A percentile compares a stretch with the other conserved stretches of the same genome.
Conservation (phyloP, 176 grass and related monocot genomes). For the Oryza coarctata region DNA sequence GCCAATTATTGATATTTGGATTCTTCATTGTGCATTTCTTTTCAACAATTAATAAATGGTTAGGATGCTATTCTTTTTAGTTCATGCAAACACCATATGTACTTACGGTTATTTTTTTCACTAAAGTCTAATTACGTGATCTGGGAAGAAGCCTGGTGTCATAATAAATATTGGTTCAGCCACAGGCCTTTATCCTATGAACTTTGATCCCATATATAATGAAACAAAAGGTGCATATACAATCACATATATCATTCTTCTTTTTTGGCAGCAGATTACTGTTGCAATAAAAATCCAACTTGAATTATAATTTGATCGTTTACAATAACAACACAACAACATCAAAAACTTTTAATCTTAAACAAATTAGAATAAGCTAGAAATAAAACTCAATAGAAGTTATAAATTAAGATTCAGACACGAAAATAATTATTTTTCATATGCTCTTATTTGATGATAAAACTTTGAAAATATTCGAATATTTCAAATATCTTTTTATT, state of each 20-base stretch:
- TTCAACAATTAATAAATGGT: background rate
- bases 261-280: background rate
- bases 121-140: conserved; percentile 86
- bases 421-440: too few species aligned
- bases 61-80: conserved; percentile 8
- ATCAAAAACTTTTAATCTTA: too few species aligned
- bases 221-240: conserved; percentile 75
- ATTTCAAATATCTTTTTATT: too few species aligned
- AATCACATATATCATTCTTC: conserved; percentile 4
- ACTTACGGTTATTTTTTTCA: conserved; percentile 34
- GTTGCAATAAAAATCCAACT: background rate
- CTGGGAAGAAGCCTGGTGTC: conserved; percentile 78
- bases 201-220: conserved; percentile 72
- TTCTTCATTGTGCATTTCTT: conserved; percentile 26
- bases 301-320: conserved; percentile 5
- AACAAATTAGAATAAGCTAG: too few species aligned
- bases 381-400: too few species aligned
- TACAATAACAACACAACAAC: too few species aligned
- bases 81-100: conserved; percentile 17
- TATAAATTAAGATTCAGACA: too few species aligned
- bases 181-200: conserved; percentile 78
- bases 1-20: conserved; percentile 6
- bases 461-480: too few species aligned
- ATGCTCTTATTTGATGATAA: too few species aligned
- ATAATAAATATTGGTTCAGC: conserved; percentile 97